Conservation (phyloP, 1,139 yeast species). For the Candida frijolesensis region DNA sequence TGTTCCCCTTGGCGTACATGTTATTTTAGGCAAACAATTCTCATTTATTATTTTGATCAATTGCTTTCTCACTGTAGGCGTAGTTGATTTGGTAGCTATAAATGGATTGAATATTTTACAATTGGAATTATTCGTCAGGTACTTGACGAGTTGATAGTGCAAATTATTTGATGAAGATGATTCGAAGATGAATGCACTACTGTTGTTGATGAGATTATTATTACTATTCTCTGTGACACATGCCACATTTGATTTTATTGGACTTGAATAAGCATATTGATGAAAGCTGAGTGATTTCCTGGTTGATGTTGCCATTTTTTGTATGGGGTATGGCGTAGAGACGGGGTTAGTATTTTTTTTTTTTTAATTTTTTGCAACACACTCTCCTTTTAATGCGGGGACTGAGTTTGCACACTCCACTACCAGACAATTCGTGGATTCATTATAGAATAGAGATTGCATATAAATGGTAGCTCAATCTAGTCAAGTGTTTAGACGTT, state of each 20-base stretch:
- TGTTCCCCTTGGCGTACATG: not conserved
- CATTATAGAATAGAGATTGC: no score
- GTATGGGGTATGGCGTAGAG: not conserved
- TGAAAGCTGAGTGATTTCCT: constrained; percentile 1
- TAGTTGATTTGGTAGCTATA: not conserved
- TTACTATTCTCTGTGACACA: constrained; percentile 1
- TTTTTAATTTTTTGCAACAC: not conserved
- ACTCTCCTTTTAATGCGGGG: not conserved
- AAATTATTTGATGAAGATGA: constrained; percentile 8
- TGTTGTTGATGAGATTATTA: not conserved
- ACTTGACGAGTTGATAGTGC: not conserved
- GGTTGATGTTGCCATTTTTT: not conserved
- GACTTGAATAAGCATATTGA: constrained; percentile 11
- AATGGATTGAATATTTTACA: constrained; percentile 9
- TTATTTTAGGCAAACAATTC: constrained; percentile 5
- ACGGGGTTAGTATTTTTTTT: not conserved
- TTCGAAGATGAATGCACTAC: not conserved
- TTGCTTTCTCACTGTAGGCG: constrained; percentile 1
- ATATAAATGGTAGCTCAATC: not conserved
- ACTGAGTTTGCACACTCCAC: no score
- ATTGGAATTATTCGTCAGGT: not conserved
- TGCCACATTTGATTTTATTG: constrained; percentile 5
- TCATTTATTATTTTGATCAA: constrained; percentile 10
- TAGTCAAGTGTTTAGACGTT: not conserved
- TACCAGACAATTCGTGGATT: no score